Conservation (phyloP, 1,139 yeast species). For the Candida sojae region DNA sequence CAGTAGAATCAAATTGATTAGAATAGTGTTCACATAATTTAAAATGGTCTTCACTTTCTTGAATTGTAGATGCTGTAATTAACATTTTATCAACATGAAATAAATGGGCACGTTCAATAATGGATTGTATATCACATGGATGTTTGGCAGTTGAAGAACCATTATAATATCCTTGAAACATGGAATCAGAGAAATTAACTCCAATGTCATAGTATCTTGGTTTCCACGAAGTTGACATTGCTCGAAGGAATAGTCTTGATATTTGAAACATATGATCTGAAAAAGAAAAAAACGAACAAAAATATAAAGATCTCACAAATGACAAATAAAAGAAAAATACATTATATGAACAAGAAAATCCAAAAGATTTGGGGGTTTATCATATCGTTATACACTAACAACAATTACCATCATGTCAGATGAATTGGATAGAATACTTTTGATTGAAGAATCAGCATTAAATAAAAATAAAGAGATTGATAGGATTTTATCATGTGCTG, state of each 20-base stretch:
- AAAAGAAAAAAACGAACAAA: not conserved
- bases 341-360: not conserved
- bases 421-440: slow-evolving; percentile 35
- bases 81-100: slow-evolving; percentile 70
- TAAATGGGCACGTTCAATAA: slow-evolving; percentile 65
- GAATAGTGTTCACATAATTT: slow-evolving; percentile 32
- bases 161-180: slow-evolving; percentile 82
- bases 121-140: slow-evolving; percentile 61
- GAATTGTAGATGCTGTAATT: slow-evolving; percentile 78
- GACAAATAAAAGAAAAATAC: too few relatives aligned
- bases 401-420: slow-evolving; percentile 11
- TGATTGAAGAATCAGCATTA: slow-evolving; percentile 37
- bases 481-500: slow-evolving; percentile 50
- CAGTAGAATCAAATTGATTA: slow-evolving; percentile 60
- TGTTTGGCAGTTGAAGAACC: slow-evolving; percentile 60
- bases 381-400: not conserved
- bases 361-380: not conserved
- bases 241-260: not conserved
- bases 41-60: slow-evolving; percentile 57
- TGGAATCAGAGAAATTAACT: slow-evolving; percentile 83
- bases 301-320: not conserved
- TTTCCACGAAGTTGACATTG: slow-evolving; percentile 28
- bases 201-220: slow-evolving; percentile 58
- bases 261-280: not conserved
- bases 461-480: slow-evolving; percentile 55